Evolutionary conservation across 768 basidiomycete genomes (phyloP).

Genomic region (Hemileccinum impolitum): DNA sequence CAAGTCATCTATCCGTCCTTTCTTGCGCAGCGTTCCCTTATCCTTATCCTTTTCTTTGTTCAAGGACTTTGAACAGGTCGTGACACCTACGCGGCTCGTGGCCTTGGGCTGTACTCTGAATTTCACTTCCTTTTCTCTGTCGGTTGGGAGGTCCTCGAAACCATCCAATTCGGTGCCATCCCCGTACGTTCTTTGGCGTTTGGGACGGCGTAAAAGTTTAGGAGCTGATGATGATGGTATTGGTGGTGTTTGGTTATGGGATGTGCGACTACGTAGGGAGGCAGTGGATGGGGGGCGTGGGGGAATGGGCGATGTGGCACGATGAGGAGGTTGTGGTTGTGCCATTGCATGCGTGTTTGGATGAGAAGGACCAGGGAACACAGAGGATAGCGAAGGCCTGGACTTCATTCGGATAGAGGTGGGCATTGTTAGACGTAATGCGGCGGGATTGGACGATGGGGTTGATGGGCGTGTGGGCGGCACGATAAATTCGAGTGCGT

Average conservation of each 20-base stretch:
- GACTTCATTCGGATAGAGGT: conserved; percentile 73
- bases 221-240: conserved; percentile 48
- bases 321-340: conserved; percentile 36
- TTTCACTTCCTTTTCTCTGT: conserved; percentile 74
- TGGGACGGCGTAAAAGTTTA: conserved; percentile 72
- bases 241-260: conserved; percentile 25
- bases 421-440: conserved; percentile 84
- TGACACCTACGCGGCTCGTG: conserved; percentile 54
- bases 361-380: conserved; percentile 56
- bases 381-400: conserved; percentile 70
- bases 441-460: conserved; percentile 72
- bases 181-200: conserved; percentile 72
- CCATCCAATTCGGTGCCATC: conserved; percentile 89
- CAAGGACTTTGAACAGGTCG: conserved; percentile 41
- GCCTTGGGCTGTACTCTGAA: conserved; percentile 74
- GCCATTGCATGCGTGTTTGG: conserved; percentile 18
- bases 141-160: conserved; percentile 84
- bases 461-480: conserved; percentile 80
- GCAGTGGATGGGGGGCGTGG: conserved; percentile 57
- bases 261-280: conserved; percentile 41
- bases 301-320: conserved; percentile 58
- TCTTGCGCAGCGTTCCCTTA: conserved; percentile 58
- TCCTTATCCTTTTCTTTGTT: conserved; percentile 40
- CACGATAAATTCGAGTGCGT: conserved; percentile 57
- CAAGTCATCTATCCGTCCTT: conserved; percentile 47